Evolutionary conservation across 163 green algal species (phyloP).

Genomic region (Chloromonas sp.): DNA sequence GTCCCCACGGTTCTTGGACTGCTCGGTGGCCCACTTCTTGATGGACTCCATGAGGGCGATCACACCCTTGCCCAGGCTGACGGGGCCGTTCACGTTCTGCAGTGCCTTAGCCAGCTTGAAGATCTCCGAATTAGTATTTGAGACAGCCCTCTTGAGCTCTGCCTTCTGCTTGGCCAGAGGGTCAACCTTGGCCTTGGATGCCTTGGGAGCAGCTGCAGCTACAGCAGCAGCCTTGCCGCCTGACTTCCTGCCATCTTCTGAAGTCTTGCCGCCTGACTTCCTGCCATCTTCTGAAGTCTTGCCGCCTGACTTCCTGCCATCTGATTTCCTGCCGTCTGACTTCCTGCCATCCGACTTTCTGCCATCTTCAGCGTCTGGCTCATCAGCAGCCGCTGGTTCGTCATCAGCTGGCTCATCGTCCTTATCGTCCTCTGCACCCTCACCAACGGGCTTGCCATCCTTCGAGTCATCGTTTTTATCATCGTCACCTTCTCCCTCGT

Average conservation of each 20-base stretch:
- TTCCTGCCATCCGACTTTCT: background rate
- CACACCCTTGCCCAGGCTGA: conserved; percentile 1
- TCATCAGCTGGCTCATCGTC: background rate
- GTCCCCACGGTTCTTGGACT: background rate
- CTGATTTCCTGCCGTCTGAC: background rate
- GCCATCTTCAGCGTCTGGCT: background rate
- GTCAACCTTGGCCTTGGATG: conserved; percentile 1
- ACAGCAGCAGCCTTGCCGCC: background rate
- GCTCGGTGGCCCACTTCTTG: background rate
- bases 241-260: background rate
- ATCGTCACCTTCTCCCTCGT: background rate
- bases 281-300: background rate
- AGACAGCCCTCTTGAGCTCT: conserved; percentile 4
- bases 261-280: background rate
- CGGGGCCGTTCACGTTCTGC: background rate
- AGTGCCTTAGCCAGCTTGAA: conserved; percentile 20
- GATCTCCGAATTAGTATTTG: conserved; percentile 3
- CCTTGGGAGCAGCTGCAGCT: background rate
- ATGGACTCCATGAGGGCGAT: background rate
- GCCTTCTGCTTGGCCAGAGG: background rate
- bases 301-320: background rate
- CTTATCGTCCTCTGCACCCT: background rate
- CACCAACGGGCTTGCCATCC: background rate
- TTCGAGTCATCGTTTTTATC: background rate
- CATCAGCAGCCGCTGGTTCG: background rate